Conservation (phyloP, 148 eudicot genomes). For the Chenopodium formosanum region DNA sequence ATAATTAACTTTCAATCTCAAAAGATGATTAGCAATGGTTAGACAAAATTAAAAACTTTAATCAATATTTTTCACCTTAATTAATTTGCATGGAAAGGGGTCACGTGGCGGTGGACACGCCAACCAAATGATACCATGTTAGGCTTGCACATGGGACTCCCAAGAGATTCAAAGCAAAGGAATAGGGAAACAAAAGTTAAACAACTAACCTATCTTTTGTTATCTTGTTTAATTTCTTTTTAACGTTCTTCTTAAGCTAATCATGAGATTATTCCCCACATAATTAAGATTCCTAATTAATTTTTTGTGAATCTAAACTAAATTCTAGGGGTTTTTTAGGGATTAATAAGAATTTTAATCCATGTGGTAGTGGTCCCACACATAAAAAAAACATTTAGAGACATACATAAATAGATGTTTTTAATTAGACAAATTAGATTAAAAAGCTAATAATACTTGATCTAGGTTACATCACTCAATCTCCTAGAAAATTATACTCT, state of each 20-base stretch:
- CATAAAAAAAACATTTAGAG: slow-evolving; percentile 13
- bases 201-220: slow-evolving; percentile 12
- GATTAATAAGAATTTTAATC: slow-evolving; percentile 1
- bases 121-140: slow-evolving; percentile 41
- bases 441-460: neutral
- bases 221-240: slow-evolving; percentile 10
- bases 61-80: neutral
- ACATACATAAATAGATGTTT: slow-evolving; percentile 15
- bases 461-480: slow-evolving; percentile 17
- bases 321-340: slow-evolving; percentile 14
- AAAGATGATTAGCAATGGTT: slow-evolving; percentile 4
- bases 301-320: neutral
- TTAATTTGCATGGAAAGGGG: neutral
- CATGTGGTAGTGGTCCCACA: slow-evolving; percentile 25
- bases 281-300: slow-evolving; percentile 30
- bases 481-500: slow-evolving; percentile 4
- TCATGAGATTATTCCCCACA: slow-evolving; percentile 47
- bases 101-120: slow-evolving; percentile 38
- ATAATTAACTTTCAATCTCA: slow-evolving; percentile 1
- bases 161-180: slow-evolving; percentile 27
- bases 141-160: slow-evolving; percentile 47
- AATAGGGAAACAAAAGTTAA: slow-evolving; percentile 31
- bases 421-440: neutral
- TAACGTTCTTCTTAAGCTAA: slow-evolving; percentile 33
- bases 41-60: slow-evolving; percentile 4